Conservation (phyloP, 306 rosid genomes). For the Lupinus albus region DNA sequence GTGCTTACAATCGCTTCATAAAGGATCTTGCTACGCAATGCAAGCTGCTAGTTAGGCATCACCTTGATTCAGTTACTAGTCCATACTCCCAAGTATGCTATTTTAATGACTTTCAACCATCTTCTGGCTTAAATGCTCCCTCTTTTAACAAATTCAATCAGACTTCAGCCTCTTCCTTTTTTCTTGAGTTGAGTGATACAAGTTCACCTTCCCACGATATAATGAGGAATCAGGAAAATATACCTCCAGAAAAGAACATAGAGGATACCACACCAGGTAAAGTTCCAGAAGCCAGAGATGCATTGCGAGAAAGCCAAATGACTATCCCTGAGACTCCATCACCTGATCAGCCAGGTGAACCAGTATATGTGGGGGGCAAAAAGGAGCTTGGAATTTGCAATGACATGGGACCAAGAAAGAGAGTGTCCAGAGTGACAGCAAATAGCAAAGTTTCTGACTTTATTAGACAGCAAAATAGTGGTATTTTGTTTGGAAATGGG, state of each 20-base stretch:
- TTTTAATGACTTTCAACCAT: slow-evolving; percentile 61
- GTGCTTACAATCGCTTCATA: slow-evolving; percentile 71
- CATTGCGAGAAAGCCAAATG: slow-evolving; percentile 71
- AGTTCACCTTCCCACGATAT: slow-evolving; percentile 46
- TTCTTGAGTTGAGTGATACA: slow-evolving; percentile 72
- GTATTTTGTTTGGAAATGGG: slow-evolving; percentile 59
- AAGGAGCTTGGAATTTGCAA: slow-evolving; percentile 69
- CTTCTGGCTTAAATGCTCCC: slow-evolving; percentile 50
- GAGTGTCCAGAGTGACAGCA: slow-evolving; percentile 66
- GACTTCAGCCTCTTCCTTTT: slow-evolving; percentile 57
- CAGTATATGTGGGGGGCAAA: slow-evolving; percentile 48
- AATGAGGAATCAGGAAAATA: slow-evolving; percentile 73
- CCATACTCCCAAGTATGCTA: slow-evolving; percentile 93
- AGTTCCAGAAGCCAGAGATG: slow-evolving; percentile 62
- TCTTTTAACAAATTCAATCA: slow-evolving; percentile 56
- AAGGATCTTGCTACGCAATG: slow-evolving; percentile 81
- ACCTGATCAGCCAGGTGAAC: slow-evolving; percentile 60
- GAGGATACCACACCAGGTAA: slow-evolving; percentile 85
- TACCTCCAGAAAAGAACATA: slow-evolving; percentile 71
- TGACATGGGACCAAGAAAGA: slow-evolving; percentile 73
- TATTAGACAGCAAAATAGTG: slow-evolving; percentile 55
- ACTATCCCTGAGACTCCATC: slow-evolving; percentile 87
- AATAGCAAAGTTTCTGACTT: slow-evolving; percentile 54
- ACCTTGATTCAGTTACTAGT: slow-evolving; percentile 92
- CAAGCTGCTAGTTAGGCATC: slow-evolving; percentile 88